Evolutionary conservation across 441 rosid species (phyloP), one percentile per base, ranked within the genome.

Genomic region (Populus hybrid): DNA sequence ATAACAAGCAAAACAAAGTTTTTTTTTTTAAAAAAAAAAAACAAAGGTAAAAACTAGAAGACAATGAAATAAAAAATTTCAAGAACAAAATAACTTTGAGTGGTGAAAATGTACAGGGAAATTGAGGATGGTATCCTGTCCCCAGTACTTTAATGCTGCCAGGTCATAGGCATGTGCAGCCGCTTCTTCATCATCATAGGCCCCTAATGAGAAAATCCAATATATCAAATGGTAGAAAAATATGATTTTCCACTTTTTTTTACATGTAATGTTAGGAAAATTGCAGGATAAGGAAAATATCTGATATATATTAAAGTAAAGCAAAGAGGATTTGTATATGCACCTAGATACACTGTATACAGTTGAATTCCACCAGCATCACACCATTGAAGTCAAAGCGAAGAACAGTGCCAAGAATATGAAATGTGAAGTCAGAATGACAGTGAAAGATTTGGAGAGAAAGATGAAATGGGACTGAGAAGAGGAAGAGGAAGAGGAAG

Each of bases 61-160:
- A 19, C 64, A 9, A n/a, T 19, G 64, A 8, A 59, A 53, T 53
- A 14, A 53, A 61, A 23, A 59, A 59, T 4, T 21, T 21, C 1
- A 21, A 23, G 66, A 61, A 34, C 6, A 70, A 3, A 34, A 19
- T 6, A 32, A 26, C 50, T 38, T 11, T 5, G 66, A 34, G 32
- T n/a, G 10, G 0, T 53, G 71, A 2, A 3, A 67, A 53, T 69
- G 78, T 87, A 94, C 98, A n/a, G 96, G 92, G 79, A 92, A 92
- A 81, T 94, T 94, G 64, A 94, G 94, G 78, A 88, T 86, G 19
- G 96, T 91, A 18, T 92, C 91, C 7, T 70, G 90, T 81, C 98
- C 97, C 98, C 98, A 94, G 66, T 92, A 94, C 83, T 92, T 94
- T 80, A 94, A 82, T 83, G 98, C 98, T 12, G 98, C 97, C 86